A percentile compares a stretch with the other conserved stretches of the same genome.
Conservation (phyloP, 2,329 filamentous ascomycete species). For the Pseudogymnoascus sp. region DNA sequence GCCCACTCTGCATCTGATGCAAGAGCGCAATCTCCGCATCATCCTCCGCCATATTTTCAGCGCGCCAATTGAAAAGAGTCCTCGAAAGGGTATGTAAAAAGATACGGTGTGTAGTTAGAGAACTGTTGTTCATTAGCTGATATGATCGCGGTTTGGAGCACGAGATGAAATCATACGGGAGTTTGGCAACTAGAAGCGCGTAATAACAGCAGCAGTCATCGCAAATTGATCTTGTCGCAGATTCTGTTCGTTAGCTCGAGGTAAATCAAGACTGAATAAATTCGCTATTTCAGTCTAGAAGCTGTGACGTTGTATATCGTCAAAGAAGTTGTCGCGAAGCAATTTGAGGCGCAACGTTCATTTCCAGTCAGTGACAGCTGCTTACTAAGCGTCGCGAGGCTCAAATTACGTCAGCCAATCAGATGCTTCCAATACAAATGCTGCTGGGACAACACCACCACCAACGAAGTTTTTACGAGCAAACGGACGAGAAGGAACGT, state of each 20-base stretch:
- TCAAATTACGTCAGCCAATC: neutral
- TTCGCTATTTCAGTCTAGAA: neutral
- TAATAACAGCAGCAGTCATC: slow-evolving; percentile 1
- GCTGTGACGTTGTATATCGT: neutral
- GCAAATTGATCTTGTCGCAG: neutral
- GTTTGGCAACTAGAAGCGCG: neutral
- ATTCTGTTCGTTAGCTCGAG: neutral
- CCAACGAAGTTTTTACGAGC: neutral
- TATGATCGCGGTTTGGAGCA: neutral
- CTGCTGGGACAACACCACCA: neutral
- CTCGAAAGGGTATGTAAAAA: neutral
- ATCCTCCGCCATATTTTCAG: slow-evolving; percentile 27
- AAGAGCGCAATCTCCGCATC: slow-evolving; percentile 30
- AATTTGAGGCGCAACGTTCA: neutral
- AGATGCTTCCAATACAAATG: neutral
- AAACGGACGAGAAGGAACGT: neutral
- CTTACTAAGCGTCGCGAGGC: neutral
- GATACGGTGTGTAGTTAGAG: neutral
- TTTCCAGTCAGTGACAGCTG: neutral
- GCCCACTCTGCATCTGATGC: slow-evolving; percentile 28
- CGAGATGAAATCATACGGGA: neutral
- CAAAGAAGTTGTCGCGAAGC: neutral
- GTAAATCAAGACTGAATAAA: neutral
- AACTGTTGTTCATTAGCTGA: slow-evolving; percentile 2
- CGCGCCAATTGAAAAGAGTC: neutral